These are phyloP conservation scores for Ramularia collo-cygni DNA, from an alignment of 2,329 filamentous ascomycete species.

Conservation along the genomic window DNA sequence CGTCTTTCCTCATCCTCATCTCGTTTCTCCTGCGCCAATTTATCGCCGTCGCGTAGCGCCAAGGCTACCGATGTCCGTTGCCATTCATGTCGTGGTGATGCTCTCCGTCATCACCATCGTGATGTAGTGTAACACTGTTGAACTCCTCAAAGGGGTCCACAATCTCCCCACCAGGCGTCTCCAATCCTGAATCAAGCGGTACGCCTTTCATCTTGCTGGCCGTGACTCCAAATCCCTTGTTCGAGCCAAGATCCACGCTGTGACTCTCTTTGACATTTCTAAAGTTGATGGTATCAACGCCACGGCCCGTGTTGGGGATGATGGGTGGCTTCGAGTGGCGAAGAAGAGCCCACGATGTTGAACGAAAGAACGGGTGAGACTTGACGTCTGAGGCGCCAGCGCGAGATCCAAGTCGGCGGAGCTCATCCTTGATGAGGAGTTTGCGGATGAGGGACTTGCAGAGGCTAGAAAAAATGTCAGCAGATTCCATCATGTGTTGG, in stretches of 20 bases:
- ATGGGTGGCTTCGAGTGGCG: slow-evolving; percentile 98
- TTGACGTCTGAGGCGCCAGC: slow-evolving; percentile 97
- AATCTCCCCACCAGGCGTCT: slow-evolving; percentile 75
- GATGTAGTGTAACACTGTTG: slow-evolving; percentile 94
- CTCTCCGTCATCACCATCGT: slow-evolving; percentile 68
- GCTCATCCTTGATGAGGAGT: slow-evolving; percentile 95
- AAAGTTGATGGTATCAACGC: slow-evolving; percentile 93
- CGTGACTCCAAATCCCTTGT: slow-evolving; percentile 31
- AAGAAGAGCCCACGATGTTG: slow-evolving; percentile 92
- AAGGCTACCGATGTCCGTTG: slow-evolving; percentile 17
- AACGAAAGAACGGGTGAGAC: slow-evolving; percentile 88
- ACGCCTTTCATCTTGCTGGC: slow-evolving; percentile 60
- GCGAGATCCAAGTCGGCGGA: slow-evolving; percentile 82
- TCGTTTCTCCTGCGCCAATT: no score
- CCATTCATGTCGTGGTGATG: slow-evolving; percentile 9
- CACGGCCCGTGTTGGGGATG: slow-evolving; percentile 82
- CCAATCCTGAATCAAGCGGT: slow-evolving; percentile 75
- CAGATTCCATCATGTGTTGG: background rate
- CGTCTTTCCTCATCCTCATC: background rate
- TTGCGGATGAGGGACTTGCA: slow-evolving; percentile 97
- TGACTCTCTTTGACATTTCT: slow-evolving; percentile 96
- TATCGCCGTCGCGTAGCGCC: no score
- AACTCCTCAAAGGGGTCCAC: slow-evolving; percentile 96
- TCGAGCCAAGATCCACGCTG: slow-evolving; percentile 69
- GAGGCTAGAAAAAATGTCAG: slow-evolving; percentile 49